Conservation (phyloP, 169 alveolate genomes). For the Sarcocystis neurona region DNA sequence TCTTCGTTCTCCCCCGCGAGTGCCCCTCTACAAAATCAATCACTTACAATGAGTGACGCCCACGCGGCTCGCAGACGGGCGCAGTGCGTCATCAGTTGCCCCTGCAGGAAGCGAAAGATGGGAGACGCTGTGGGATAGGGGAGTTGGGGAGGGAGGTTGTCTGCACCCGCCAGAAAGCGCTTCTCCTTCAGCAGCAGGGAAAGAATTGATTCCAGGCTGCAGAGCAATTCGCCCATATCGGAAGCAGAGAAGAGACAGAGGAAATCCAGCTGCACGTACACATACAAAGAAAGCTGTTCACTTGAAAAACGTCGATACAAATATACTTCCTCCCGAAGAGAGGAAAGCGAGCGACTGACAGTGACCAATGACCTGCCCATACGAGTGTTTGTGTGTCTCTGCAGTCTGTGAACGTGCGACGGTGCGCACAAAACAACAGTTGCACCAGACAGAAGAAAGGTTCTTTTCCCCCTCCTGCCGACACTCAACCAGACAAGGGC, state of each 20-base stretch:
- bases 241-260: neutral
- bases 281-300: neutral
- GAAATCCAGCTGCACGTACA: neutral
- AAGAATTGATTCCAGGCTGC: neutral
- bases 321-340: too few species aligned
- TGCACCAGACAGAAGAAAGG: too few species aligned
- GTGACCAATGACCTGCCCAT: too few species aligned
- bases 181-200: conserved; percentile 7
- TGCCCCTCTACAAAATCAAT: too few species aligned
- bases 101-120: neutral
- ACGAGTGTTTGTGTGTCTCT: too few species aligned
- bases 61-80: conserved; percentile 15
- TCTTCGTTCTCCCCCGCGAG: too few species aligned
- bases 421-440: too few species aligned
- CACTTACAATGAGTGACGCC: conserved; percentile 3
- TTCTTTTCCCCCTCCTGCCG: too few species aligned
- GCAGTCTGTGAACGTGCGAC: too few species aligned
- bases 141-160: neutral
- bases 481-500: too few species aligned
- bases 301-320: neutral
- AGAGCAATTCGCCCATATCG: neutral
- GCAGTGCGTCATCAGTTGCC: neutral
- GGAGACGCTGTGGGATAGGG: conserved; percentile 21
- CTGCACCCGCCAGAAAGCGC: neutral
- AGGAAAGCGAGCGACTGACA: too few species aligned